A percentile compares a stretch with the other conserved stretches of the same genome.
These are phyloP conservation scores for Ascochyta lentis DNA, from an alignment of 2,329 filamentous ascomycete genomes.

Conservation along the genomic window DNA sequence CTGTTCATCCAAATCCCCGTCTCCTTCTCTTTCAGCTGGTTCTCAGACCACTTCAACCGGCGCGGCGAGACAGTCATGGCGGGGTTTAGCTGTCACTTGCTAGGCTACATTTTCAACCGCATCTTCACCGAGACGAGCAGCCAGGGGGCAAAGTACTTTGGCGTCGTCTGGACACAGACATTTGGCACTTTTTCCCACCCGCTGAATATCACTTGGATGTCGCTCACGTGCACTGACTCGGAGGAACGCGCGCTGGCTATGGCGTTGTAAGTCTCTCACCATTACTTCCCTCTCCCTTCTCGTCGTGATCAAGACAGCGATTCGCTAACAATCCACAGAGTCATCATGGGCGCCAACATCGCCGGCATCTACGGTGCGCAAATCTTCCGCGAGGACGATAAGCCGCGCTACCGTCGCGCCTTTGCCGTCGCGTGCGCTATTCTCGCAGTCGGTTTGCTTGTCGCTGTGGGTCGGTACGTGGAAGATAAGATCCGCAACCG, in stretches of 20 bases:
- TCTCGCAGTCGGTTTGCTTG: conserved; percentile 51
- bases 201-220: conserved; percentile 67
- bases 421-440: conserved; percentile 58
- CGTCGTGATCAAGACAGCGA: no score
- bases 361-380: conserved; percentile 68
- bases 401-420: conserved; percentile 59
- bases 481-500: conserved; percentile 47
- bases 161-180: conserved; percentile 63
- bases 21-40: conserved; percentile 59
- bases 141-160: conserved; percentile 59
- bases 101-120: conserved; percentile 63
- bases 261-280: conserved; percentile 54
- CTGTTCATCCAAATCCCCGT: conserved; percentile 61
- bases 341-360: conserved; percentile 68
- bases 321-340: conserved; percentile 38
- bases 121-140: conserved; percentile 52
- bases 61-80: conserved; percentile 62
- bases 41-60: conserved; percentile 60
- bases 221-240: conserved; percentile 62
- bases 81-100: conserved; percentile 54
- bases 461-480: conserved; percentile 54
- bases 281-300: no score
- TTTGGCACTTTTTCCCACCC: conserved; percentile 64
- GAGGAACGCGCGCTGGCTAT: conserved; percentile 66
- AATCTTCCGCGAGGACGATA: conserved; percentile 63